Conservation (phyloP, 805 yeast genomes). For the Candida pini region DNA sequence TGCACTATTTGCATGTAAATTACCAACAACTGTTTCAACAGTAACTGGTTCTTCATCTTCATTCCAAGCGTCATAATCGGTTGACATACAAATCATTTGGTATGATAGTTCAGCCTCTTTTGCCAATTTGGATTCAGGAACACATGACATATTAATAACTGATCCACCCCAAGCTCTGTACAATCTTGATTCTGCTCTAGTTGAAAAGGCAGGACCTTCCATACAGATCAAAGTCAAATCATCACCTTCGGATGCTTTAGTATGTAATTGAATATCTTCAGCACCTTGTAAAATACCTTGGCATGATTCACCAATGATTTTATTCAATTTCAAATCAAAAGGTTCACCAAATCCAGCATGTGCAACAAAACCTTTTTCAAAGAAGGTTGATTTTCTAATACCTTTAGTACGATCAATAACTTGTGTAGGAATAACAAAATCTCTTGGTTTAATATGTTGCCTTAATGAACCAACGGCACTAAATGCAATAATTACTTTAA, state of each 20-base stretch:
- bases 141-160: slow-evolving; percentile 92
- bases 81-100: slow-evolving; percentile 98
- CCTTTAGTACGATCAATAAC: slow-evolving; percentile 97
- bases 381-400: slow-evolving; percentile 81
- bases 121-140: slow-evolving; percentile 97
- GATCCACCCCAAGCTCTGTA: slow-evolving; percentile 88
- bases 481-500: slow-evolving; percentile 83
- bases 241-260: slow-evolving; percentile 54
- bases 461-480: slow-evolving; percentile 95
- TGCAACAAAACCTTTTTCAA: slow-evolving; percentile 90
- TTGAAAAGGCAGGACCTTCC: slow-evolving; percentile 99
- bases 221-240: slow-evolving; percentile 88
- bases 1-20: slow-evolving; percentile 77
- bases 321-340: slow-evolving; percentile 70
- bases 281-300: slow-evolving; percentile 54
- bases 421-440: slow-evolving; percentile 95
- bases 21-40: slow-evolving; percentile 93
- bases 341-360: slow-evolving; percentile 98
- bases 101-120: slow-evolving; percentile 95
- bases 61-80: slow-evolving; percentile 99
- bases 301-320: slow-evolving; percentile 54
- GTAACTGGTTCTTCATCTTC: slow-evolving; percentile 94
- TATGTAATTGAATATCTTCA: slow-evolving; percentile 54
- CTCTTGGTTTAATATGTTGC: slow-evolving; percentile 85
- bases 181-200: slow-evolving; percentile 90